Evolutionary conservation across 495 filamentous ascomycete genomes (phyloP).

Genomic region (Xylaria castorea): DNA sequence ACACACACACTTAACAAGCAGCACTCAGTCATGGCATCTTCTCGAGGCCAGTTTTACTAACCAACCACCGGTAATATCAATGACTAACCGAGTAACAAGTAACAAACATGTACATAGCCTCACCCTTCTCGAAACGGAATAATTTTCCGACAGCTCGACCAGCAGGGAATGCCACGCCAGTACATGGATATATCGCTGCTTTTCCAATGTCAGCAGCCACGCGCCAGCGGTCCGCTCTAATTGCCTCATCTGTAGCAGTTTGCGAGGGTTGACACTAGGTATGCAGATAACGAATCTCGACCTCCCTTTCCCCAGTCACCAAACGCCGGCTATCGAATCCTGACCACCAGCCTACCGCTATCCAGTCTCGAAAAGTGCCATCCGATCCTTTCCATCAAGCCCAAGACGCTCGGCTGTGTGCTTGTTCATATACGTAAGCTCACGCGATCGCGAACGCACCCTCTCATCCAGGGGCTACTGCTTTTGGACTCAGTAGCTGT

Average conservation of each 20-base stretch:
- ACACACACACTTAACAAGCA: no score
- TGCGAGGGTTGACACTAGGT: not conserved
- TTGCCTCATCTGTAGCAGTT: not conserved
- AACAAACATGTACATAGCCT: not conserved
- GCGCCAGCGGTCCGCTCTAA: not conserved
- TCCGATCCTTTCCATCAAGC: not conserved
- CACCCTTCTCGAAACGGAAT: not conserved
- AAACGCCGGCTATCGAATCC: not conserved
- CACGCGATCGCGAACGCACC: not conserved
- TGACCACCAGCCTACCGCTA: not conserved
- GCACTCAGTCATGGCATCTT: not conserved
- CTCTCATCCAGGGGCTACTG: not conserved
- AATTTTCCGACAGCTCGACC: not conserved
- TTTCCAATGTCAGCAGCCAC: not conserved
- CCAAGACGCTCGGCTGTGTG: not conserved
- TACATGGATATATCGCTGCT: not conserved
- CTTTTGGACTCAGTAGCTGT: not conserved
- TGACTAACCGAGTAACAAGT: not conserved
- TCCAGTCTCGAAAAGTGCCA: not conserved
- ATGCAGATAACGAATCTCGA: not conserved
- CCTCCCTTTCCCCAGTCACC: not conserved
- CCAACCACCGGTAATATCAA: not conserved
- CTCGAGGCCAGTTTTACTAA: constrained; percentile 1
- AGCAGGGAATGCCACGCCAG: not conserved
- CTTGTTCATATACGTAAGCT: not conserved